Evolutionary conservation across 2,329 filamentous ascomycete genomes (phyloP), one percentile per base, ranked within the genome.

Genomic region (Aspergillus unguis): DNA sequence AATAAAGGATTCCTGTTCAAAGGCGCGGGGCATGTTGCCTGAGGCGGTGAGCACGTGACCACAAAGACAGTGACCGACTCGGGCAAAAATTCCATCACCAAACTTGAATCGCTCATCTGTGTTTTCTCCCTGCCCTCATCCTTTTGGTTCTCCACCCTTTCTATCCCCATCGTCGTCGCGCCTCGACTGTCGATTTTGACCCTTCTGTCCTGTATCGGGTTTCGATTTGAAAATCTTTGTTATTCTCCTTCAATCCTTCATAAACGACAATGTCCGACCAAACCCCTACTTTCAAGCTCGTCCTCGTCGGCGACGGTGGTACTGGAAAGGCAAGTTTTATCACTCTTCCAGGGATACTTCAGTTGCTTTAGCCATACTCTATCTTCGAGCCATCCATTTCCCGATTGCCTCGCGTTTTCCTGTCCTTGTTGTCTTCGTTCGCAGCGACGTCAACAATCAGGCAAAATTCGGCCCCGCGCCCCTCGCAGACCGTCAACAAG

Each of bases 291-390:
- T 99, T 99, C 88, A 99, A 99, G 90, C 90, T 99, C 71, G 94
- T 99, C 76, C 90, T 99, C 79, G 94, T 99, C 72, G 94, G 94
- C 76, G 94, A 99, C 75, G 94, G 94, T 79, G 94, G 94, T 84
- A 99, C 94, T 71, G 94, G 94, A 81, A 99, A 99, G 92, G 94
- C 95, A 78, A 78, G 85, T 72, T 55, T 25, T 58, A 56, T 58
- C 40, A 11, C 23, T 26, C 3, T 38, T 11, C 28, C 29, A 8
- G 25, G 28, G 23, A 25, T 26, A 17, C 17, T 25, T 23, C 25
- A 42, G 11, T 27, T 6, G 17, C 10, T 45, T 5, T 17, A 48
- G 28, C 26, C 38, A 27, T 41, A 33, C 38, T 38, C 27, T 38
- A 3, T 40, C 11, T 17, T 47, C 29, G 10, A 35, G 29, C 36